These are phyloP conservation scores for Glycine tomentella DNA, from an alignment of 306 rosid species.

Conservation along the genomic window DNA sequence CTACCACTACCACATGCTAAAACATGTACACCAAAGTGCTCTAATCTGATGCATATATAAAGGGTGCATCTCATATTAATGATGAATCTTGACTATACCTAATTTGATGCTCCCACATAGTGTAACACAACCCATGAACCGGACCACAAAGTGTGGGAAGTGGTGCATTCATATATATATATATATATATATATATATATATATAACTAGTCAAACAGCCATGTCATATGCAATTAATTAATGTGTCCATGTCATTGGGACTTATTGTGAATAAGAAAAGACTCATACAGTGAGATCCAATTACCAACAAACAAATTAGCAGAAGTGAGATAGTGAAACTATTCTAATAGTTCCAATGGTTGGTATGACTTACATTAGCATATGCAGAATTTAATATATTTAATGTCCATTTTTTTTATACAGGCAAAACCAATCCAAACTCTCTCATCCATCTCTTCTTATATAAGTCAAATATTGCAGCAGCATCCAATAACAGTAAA, in stretches of 20 bases:
- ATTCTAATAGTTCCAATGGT: neutral
- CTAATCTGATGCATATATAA: neutral
- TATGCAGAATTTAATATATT: neutral
- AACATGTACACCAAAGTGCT: neutral
- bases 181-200: neutral
- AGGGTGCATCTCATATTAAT: neutral
- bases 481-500: slow-evolving; percentile 2
- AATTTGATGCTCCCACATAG: neutral
- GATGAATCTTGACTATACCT: neutral
- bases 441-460: neutral
- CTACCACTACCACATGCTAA: neutral
- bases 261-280: neutral
- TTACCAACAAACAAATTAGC: neutral
- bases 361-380: neutral
- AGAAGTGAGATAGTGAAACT: neutral
- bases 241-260: neutral
- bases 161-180: neutral
- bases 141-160: neutral
- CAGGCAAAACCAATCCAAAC: neutral
- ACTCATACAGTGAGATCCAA: neutral
- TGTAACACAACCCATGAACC: slow-evolving; percentile 20
- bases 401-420: neutral
- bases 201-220: neutral
- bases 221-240: neutral
- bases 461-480: neutral